Evolutionary conservation across 2,329 filamentous ascomycete species (phyloP).

Genomic region (Septoria linicola): DNA sequence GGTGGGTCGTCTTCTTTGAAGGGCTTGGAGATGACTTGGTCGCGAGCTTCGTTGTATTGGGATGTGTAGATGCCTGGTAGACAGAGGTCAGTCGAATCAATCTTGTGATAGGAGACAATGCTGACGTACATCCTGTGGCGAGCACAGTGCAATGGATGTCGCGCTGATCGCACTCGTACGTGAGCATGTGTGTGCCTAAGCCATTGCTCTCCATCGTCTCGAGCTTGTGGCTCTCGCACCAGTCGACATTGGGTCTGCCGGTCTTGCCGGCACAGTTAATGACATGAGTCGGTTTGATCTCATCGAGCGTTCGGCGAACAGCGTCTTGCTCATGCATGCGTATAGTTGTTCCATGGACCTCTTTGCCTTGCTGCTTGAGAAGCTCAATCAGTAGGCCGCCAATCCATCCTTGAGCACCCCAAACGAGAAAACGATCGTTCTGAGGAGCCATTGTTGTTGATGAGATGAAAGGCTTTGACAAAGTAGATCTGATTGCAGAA

Average conservation of each 20-base stretch:
- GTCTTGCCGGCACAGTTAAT: constrained; percentile 66
- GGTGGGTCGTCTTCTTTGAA: constrained; percentile 62
- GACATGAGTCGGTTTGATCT: constrained; percentile 63
- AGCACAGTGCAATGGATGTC: constrained; percentile 65
- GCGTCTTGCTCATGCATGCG: constrained; percentile 64
- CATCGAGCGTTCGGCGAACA: constrained; percentile 58
- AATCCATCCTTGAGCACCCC: constrained; percentile 64
- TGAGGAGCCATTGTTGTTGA: constrained; percentile 16
- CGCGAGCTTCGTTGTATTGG: constrained; percentile 42
- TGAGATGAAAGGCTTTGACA: not conserved
- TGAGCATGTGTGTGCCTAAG: constrained; percentile 62
- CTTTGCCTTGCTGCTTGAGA: constrained; percentile 60
- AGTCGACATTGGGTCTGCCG: constrained; percentile 67
- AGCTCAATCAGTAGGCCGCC: constrained; percentile 61
- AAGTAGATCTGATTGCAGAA: constrained; percentile 10
- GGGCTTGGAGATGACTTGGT: constrained; percentile 60
- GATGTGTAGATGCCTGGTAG: constrained; percentile 33
- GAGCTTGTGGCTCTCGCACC: constrained; percentile 69
- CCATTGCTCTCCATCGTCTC: constrained; percentile 67
- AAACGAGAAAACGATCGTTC: constrained; percentile 59
- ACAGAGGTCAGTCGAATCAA: too few relatives aligned
- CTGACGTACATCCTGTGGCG: constrained; percentile 60
- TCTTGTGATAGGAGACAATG: too few relatives aligned
- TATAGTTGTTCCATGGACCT: constrained; percentile 59
- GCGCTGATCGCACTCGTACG: constrained; percentile 59